Percentiles rank a stretch among this genome's conserved stretches.
These are phyloP conservation scores for Fusarium mundagurra DNA, from an alignment of 2,329 filamentous ascomycete species.

Conservation along the genomic window DNA sequence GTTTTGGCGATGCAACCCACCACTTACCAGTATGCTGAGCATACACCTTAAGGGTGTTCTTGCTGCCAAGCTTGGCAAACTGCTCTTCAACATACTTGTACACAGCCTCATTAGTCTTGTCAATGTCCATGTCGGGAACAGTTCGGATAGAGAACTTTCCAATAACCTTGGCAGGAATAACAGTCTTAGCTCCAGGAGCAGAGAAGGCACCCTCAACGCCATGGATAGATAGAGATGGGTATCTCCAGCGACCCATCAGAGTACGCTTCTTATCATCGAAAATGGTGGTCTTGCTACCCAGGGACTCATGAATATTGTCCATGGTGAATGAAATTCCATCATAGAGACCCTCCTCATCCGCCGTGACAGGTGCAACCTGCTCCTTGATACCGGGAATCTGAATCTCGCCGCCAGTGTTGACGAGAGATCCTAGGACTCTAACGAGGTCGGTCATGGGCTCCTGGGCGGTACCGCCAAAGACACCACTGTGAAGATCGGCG, in stretches of 20 bases:
- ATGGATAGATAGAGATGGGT: conserved; percentile 92
- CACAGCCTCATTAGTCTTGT: conserved; percentile 86
- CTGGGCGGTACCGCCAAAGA: conserved; percentile 95
- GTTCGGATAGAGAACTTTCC: conserved; percentile 99
- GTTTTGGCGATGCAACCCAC: conserved; percentile 97
- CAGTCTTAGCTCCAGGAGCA: conserved; percentile 93
- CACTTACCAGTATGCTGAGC: conserved; percentile 94
- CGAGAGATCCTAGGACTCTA: conserved; percentile 81
- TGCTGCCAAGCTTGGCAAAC: conserved; percentile 87
- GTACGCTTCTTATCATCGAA: conserved; percentile 89
- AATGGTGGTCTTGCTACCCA: conserved; percentile 90
- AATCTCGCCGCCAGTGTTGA: conserved; percentile 92
- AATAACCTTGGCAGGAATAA: conserved; percentile 96
- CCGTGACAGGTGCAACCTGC: conserved; percentile 87
- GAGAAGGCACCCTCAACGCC: conserved; percentile 96
- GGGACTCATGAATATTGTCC: conserved; percentile 91
- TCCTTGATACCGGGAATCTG: conserved; percentile 93
- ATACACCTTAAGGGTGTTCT: conserved; percentile 87
- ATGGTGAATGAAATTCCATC: conserved; percentile 92
- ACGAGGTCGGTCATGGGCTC: conserved; percentile 98
- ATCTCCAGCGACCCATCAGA: conserved; percentile 96
- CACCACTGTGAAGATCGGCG: conserved; percentile 94
- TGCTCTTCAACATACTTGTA: conserved; percentile 84
- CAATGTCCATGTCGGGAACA: conserved; percentile 96
- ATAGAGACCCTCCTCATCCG: conserved; percentile 90